Conservation (phyloP, 2,329 filamentous ascomycete genomes). For the Didymella pomorum region DNA sequence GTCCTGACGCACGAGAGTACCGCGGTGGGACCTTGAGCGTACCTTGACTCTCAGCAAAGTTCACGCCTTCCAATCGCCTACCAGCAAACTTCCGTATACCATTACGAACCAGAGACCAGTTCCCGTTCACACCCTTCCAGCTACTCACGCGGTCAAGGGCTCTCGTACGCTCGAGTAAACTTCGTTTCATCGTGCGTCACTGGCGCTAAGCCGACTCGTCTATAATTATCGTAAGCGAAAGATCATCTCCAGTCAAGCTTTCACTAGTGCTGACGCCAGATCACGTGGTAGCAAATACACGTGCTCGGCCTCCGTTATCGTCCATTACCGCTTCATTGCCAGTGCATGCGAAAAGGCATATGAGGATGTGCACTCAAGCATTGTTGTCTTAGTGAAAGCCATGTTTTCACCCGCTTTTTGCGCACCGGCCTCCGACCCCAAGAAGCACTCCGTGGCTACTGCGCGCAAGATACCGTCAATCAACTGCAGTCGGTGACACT, state of each 20-base stretch:
- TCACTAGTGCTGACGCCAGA: conserved; percentile 1
- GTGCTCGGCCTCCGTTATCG: conserved; percentile 3
- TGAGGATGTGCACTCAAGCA: conserved; percentile 1
- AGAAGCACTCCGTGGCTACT: neutral
- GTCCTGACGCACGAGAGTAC: conserved; percentile 20
- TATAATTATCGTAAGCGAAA: conserved; percentile 31
- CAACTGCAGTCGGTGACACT: conserved; percentile 6
- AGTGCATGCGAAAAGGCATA: conserved; percentile 3
- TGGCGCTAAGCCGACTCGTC: conserved; percentile 17
- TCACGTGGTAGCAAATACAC: conserved; percentile 6
- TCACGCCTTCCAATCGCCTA: conserved; percentile 11
- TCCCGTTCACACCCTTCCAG: neutral
- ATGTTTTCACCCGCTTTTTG: neutral
- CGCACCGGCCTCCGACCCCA: neutral
- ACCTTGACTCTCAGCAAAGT: conserved; percentile 24
- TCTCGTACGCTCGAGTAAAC: conserved; percentile 1
- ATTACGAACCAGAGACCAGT: neutral
- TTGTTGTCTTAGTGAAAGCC: conserved; percentile 1
- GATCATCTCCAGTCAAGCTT: conserved; percentile 18
- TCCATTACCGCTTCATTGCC: conserved; percentile 20
- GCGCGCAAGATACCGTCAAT: neutral
- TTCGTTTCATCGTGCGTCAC: conserved; percentile 26
- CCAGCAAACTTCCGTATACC: neutral
- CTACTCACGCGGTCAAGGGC: neutral
- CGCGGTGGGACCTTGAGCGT: conserved; percentile 16